Evolutionary conservation across 2,329 filamentous ascomycete species (phyloP).

Genomic region (Aspergillus sp.): DNA sequence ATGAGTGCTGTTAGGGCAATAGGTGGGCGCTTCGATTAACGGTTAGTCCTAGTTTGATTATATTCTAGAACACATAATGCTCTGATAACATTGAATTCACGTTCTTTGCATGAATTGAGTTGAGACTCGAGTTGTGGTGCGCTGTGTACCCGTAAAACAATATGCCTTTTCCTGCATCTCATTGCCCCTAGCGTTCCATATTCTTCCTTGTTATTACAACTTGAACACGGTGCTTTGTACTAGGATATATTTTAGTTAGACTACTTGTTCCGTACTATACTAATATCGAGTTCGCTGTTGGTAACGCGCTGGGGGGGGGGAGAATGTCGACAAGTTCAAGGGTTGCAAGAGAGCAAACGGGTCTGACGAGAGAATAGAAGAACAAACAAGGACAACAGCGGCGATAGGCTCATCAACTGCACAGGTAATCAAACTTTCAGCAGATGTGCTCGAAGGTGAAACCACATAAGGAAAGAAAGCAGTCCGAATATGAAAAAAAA

Average conservation of each 20-base stretch:
- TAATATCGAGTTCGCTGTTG: conserved; percentile 14
- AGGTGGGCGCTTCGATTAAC: no score
- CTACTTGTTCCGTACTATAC: conserved; percentile 15
- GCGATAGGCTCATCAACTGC: conserved; percentile 5
- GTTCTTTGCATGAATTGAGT: no score
- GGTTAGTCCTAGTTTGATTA: no score
- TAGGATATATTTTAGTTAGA: conserved; percentile 8
- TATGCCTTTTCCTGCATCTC: not conserved
- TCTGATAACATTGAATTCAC: no score
- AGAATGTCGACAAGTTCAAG: conserved; percentile 9
- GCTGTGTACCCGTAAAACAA: not conserved
- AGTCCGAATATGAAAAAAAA: conserved; percentile 25
- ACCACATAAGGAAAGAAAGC: conserved; percentile 17
- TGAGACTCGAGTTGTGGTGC: no score
- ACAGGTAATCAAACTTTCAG: conserved; percentile 12
- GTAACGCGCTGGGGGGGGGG: conserved; percentile 9
- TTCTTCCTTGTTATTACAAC: not conserved
- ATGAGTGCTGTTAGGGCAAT: no score
- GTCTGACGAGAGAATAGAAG: conserved; percentile 9
- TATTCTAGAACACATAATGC: no score
- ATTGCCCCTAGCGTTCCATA: not conserved
- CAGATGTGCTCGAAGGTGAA: conserved; percentile 17
- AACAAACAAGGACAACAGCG: conserved; percentile 5
- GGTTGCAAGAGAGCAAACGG: conserved; percentile 5
- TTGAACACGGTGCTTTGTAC: not conserved